Evolutionary conservation across 2,329 filamentous ascomycete species (phyloP), one percentile per base, ranked within the genome.

Genomic region (Aspergillus hortae): DNA sequence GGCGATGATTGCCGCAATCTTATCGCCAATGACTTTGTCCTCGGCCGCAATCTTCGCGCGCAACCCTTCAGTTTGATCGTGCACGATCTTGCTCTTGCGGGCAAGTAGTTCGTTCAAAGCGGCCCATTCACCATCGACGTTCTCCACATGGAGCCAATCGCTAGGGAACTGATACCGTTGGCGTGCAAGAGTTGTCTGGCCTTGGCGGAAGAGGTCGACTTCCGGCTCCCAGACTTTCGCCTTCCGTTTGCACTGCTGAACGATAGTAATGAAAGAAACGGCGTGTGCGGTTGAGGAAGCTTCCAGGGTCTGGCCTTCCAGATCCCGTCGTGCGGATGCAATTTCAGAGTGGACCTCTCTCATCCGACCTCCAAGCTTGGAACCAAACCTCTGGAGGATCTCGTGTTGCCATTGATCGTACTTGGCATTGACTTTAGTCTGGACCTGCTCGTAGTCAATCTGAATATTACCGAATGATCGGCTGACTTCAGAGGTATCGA

Each of bases 391-490:
- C 61, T 89, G 83, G 35, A 97, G 79, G 50, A 99, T 95, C 60
- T 99, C 94, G 63, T 96, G 90, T 71, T 99, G 94, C 94, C 95
- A 99, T 70, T 97, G 92, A 67, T 99, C 95, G 68, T 99, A 99
- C 71, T 97, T 99, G 63, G 91, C 90, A 65, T 97, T 99, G 70
- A 99, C 94, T 73, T 96, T 96, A 52, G 92, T 90, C 72, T 99
- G 95, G 0, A 99, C 94, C 71, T 99, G 95, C 64, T 97, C 94
- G 66, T 99, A 99, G 69, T 99, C 92, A 65, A 99, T 91, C 4
- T 88, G 90, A 49, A 97, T 85, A 70, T 95, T 92, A 4, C 94
- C 94, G 67, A 99, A 99, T 1, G 88, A 88, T 36, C 89, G 88
- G 70, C 88, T 94, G 58, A 95, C 90, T 68, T 96, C 94, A 7